Evolutionary conservation across 192 early-diverging fungal genomes (phyloP), one percentile per base, ranked within the genome.

Genomic region (Rhizoclosmatium sp.): DNA sequence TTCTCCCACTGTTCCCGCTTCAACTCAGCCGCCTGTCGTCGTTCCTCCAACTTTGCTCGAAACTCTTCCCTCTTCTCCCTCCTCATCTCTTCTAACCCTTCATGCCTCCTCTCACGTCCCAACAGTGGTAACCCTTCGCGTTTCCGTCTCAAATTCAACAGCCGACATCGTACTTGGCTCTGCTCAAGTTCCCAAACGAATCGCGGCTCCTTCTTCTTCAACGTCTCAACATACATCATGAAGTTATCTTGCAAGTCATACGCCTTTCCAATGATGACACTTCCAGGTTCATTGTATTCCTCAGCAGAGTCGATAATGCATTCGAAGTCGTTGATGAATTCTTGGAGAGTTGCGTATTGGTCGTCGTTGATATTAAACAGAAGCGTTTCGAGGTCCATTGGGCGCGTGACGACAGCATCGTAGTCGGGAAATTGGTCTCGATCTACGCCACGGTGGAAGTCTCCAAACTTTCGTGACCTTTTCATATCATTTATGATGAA

Each of bases 381-480:
- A 7, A 91, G 77, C 21, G 79, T 88, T 2, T 78, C 64, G 45
- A 92, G 65, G 76, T 89, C 86, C 89, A 91, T 87, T 23, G 89
- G 88, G 16, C 82, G 78, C 16, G 82, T 74, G 23, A 88, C 67
- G 21, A 83, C 59, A 14, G 79, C 79, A 51, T 86, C 81, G 74
- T 89, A 92, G 39, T 83, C 87, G 2, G 80, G 82, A 64, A 81
- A 80, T 59, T 80, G 74, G 56, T 86, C 83, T 2, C 78, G 77
- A 47, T 85, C 87, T 9, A 88, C 88, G 7, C 89, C 88, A 39
- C 80, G 49, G 51, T 76, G 78, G 61, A 90, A 88, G 23, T 80
- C 59, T 23, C 59, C 78, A 71, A 85, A 83, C 49, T 46, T 16
- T 10, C 61, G 79, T 41, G 85, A 81, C 71, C 91, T 87, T 59